phyloP scores from a whole-genome alignment of 352 stramenopile species.

The Phytophthora melonis region DNA sequence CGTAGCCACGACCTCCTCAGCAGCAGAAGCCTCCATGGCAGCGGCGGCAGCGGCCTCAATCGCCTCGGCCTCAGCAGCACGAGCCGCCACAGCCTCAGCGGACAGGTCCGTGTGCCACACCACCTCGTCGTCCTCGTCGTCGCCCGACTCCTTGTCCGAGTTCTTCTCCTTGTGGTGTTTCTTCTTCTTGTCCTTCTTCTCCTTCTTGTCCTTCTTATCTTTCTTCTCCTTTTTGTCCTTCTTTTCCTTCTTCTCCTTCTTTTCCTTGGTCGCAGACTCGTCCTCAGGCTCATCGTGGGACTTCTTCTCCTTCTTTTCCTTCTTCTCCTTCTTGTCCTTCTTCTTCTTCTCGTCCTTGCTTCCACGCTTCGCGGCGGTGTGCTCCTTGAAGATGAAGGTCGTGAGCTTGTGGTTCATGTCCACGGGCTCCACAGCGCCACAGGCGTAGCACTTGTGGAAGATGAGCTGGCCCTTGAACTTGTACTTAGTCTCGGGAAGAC shows the following conservation, averaged over 20 bases:
- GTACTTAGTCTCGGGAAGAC: conserved; percentile 98
- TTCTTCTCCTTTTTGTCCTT: conserved; percentile 79
- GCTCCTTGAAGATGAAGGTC: conserved; percentile 97
- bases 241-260: conserved; percentile 69
- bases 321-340: conserved; percentile 81
- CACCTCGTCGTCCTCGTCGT: conserved; percentile 78
- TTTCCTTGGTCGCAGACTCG: conserved; percentile 63
- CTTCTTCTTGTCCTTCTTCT: conserved; percentile 85
- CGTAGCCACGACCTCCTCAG: conserved; percentile 71
- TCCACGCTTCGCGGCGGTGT: conserved; percentile 93
- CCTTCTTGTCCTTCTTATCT: conserved; percentile 84
- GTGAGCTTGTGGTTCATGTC: conserved; percentile 99
- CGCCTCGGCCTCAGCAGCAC: conserved; percentile 82
- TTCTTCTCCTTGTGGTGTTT: conserved; percentile 87
- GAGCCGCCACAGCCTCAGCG: conserved; percentile 80
- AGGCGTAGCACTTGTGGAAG: conserved; percentile 98
- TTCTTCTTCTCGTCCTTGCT: conserved; percentile 89
- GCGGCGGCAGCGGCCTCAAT: conserved; percentile 82
- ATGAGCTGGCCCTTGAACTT: conserved; percentile 98
- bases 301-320: conserved; percentile 74
- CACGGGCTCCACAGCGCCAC: conserved; percentile 96
- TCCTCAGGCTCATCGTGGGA: conserved; percentile 77
- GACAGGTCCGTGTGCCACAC: conserved; percentile 91
- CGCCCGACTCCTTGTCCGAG: conserved; percentile 72
- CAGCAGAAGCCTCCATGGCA: conserved; percentile 67